Percentiles rank a stretch among this genome's conserved stretches.
Evolutionary conservation across 1,284 basidiomycete species (phyloP).

Genomic region (Ceratobasidium sp.): DNA sequence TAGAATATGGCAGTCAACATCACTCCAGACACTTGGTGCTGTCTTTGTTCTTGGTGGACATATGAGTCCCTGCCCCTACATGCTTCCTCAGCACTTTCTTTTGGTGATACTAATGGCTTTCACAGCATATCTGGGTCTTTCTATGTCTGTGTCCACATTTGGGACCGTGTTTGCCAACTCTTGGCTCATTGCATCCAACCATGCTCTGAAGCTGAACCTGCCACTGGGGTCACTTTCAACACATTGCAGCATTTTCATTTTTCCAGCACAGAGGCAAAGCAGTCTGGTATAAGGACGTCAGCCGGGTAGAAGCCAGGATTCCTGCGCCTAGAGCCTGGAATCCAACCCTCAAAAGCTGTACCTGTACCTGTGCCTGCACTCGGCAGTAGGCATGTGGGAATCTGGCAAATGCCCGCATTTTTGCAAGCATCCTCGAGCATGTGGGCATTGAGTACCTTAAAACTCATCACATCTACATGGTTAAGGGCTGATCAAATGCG

Average conservation of each 20-base stretch:
- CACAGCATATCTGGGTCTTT: neutral
- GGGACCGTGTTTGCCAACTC: neutral
- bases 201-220: neutral
- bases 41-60: neutral
- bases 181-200: neutral
- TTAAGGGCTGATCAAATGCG: too few species aligned
- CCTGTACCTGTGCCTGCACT: too few species aligned
- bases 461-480: too few species aligned
- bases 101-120: neutral
- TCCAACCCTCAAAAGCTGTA: too few species aligned
- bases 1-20: neutral
- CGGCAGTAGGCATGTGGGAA: too few species aligned
- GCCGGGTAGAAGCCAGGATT: too few species aligned
- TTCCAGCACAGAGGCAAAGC: constrained; percentile 5
- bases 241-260: neutral
- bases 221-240: constrained; percentile 1
- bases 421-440: too few species aligned
- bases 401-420: too few species aligned
- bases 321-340: too few species aligned
- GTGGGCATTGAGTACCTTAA: too few species aligned
- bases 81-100: neutral
- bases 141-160: neutral
- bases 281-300: too few species aligned
- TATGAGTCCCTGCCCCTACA: neutral
- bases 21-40: neutral